These are phyloP conservation scores for Pleurotus cornucopiae DNA, from an alignment of 768 basidiomycete species.

Conservation along the genomic window DNA sequence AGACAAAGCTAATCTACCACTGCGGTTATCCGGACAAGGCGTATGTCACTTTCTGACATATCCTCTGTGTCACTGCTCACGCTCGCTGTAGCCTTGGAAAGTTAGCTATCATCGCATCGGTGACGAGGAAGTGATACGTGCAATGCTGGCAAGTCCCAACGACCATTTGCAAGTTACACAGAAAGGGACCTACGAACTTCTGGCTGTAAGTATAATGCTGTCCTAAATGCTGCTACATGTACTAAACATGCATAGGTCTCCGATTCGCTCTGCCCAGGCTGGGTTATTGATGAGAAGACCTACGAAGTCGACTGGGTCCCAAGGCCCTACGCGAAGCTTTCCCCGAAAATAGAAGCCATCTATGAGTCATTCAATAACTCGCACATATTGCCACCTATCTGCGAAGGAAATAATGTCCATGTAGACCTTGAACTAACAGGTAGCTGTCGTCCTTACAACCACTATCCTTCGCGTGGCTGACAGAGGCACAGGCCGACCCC, in stretches of 20 bases:
- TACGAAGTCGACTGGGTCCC: constrained; percentile 80
- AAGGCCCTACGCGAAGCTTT: constrained; percentile 69
- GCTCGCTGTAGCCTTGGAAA: constrained; percentile 71
- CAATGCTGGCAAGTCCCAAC: constrained; percentile 57
- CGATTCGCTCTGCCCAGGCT: constrained; percentile 85
- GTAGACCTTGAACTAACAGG: constrained; percentile 83
- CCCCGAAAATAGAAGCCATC: constrained; percentile 47
- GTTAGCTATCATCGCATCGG: constrained; percentile 63
- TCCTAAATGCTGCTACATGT: constrained; percentile 1
- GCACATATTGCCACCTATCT: constrained; percentile 71
- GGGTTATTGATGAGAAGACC: constrained; percentile 55
- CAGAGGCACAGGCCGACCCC: constrained; percentile 63
- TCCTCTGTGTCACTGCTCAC: not conserved
- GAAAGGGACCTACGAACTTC: constrained; percentile 72
- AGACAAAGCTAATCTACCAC: constrained; percentile 66
- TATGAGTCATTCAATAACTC: constrained; percentile 69
- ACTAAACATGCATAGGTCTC: constrained; percentile 50
- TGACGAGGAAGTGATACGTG: constrained; percentile 33
- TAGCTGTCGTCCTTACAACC: constrained; percentile 21
- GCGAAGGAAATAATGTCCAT: constrained; percentile 76
- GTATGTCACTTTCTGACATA: constrained; percentile 39
- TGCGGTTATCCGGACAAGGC: constrained; percentile 87
- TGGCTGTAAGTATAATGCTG: constrained; percentile 43
- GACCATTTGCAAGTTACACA: constrained; percentile 68
- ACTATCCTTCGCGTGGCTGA: not conserved